A percentile compares a stretch with the other conserved stretches of the same genome.
Evolutionary conservation across 495 filamentous ascomycete genomes (phyloP).

Genomic region (Aspergillus ellipticus): DNA sequence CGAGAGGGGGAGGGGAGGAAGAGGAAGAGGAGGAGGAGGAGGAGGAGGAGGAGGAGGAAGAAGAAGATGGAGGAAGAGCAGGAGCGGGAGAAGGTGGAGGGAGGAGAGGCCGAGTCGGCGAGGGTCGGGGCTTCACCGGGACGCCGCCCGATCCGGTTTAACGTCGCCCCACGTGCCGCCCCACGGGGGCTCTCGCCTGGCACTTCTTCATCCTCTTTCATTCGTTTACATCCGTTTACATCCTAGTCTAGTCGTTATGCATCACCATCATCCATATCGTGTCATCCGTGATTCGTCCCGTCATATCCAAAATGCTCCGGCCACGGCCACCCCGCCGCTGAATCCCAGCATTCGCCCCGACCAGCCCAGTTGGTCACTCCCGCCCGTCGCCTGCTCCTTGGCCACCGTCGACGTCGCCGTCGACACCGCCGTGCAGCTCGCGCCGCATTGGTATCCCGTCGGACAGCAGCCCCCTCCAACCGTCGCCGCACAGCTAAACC

Average conservation of each 20-base stretch:
- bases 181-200: conserved; percentile 2
- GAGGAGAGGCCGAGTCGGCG: conserved; percentile 7
- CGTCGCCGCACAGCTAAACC: conserved; percentile 68
- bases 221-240: too few relatives aligned
- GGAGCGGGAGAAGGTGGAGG: conserved; percentile 13
- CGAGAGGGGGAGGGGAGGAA: not conserved
- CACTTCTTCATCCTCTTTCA: too few relatives aligned
- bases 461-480: conserved; percentile 78
- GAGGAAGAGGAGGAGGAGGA: not conserved
- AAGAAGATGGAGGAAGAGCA: conserved; percentile 13
- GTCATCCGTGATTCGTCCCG: not conserved
- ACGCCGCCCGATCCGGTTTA: conserved; percentile 7
- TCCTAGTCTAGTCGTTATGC: conserved; percentile 2
- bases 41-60: not conserved
- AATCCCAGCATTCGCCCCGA: conserved; percentile 8
- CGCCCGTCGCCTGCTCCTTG: conserved; percentile 48
- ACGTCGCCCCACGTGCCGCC: conserved; percentile 9
- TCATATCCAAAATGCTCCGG: conserved; percentile 15
- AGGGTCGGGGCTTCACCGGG: conserved; percentile 10
- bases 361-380: not conserved
- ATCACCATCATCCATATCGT: conserved; percentile 6
- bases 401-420: conserved; percentile 48
- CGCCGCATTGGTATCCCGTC: conserved; percentile 66
- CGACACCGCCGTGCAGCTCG: conserved; percentile 60
- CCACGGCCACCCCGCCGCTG: not conserved